A percentile compares a stretch with the other conserved stretches of the same genome.
Conservation (phyloP, 192 early-diverging fungal genomes). For the Entomortierella chlamydospora region DNA sequence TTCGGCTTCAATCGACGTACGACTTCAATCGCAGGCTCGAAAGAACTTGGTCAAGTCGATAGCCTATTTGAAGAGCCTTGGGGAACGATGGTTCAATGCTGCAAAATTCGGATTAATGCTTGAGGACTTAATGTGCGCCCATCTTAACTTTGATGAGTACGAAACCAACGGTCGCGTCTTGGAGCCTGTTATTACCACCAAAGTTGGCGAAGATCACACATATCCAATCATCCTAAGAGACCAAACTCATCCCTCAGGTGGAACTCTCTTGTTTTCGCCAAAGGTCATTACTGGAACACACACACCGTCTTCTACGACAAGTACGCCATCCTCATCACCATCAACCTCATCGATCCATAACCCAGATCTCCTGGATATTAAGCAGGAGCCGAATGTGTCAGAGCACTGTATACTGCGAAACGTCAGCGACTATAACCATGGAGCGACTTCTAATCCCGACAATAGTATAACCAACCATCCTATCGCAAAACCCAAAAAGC, state of each 20-base stretch:
- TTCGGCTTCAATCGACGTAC: constrained; percentile 46
- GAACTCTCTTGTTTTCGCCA: constrained; percentile 45
- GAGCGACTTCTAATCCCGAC: neutral
- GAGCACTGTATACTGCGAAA: constrained; percentile 2
- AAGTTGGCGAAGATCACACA: neutral
- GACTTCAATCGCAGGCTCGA: constrained; percentile 44
- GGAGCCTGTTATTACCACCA: constrained; percentile 10
- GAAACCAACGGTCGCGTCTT: constrained; percentile 4
- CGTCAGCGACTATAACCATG: neutral
- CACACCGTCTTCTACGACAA: constrained; percentile 20
- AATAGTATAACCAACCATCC: neutral
- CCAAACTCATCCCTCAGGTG: constrained; percentile 43
- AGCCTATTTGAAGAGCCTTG: constrained; percentile 36
- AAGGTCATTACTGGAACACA: constrained; percentile 13
- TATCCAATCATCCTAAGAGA: constrained; percentile 51
- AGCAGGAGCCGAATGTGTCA: constrained; percentile 17
- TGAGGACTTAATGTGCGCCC: constrained; percentile 41
- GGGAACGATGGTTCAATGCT: constrained; percentile 41
- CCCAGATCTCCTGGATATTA: constrained; percentile 34
- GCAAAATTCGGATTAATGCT: constrained; percentile 30
- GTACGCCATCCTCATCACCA: constrained; percentile 39
- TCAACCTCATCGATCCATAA: constrained; percentile 25
- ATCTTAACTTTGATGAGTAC: constrained; percentile 38
- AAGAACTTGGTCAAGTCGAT: constrained; percentile 45
- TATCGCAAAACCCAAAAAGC: constrained; percentile 18